Conservation (phyloP, 192 early-diverging fungal genomes). For the Funneliformis mosseae region DNA sequence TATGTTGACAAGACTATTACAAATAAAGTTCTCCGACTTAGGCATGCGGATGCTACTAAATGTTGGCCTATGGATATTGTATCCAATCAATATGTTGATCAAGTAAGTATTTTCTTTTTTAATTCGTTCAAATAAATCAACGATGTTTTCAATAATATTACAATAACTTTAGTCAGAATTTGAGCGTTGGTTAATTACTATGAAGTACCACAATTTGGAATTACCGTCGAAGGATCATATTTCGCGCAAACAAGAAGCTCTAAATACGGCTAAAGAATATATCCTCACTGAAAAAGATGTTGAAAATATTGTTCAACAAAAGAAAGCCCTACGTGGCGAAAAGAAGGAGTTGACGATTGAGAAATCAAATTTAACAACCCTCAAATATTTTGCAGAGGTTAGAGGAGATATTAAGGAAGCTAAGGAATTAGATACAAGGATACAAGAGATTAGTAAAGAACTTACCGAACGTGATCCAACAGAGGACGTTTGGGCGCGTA, state of each 20-base stretch:
- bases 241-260: conserved; percentile 54
- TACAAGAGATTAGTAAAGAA: conserved; percentile 42
- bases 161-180: conserved; percentile 53
- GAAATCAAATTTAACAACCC: conserved; percentile 37
- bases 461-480: conserved; percentile 39
- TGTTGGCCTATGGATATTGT: conserved; percentile 76
- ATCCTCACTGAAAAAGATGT: conserved; percentile 63
- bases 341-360: conserved; percentile 36
- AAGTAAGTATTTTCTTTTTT: conserved; percentile 36
- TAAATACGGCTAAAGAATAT: conserved; percentile 62
- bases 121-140: neutral
- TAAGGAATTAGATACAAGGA: conserved; percentile 43
- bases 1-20: conserved; percentile 62
- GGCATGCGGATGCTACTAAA: conserved; percentile 69
- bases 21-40: conserved; percentile 66
- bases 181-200: conserved; percentile 52
- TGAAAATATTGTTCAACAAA: conserved; percentile 61
- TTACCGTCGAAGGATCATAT: conserved; percentile 53
- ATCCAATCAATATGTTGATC: conserved; percentile 70
- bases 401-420: conserved; percentile 57
- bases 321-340: conserved; percentile 50
- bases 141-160: neutral
- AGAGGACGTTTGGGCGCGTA: conserved; percentile 53
- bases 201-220: conserved; percentile 53
- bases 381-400: conserved; percentile 49